phyloP scores from a whole-genome alignment of 1,139 yeast genomes.

The Chernovozyma aurita region DNA sequence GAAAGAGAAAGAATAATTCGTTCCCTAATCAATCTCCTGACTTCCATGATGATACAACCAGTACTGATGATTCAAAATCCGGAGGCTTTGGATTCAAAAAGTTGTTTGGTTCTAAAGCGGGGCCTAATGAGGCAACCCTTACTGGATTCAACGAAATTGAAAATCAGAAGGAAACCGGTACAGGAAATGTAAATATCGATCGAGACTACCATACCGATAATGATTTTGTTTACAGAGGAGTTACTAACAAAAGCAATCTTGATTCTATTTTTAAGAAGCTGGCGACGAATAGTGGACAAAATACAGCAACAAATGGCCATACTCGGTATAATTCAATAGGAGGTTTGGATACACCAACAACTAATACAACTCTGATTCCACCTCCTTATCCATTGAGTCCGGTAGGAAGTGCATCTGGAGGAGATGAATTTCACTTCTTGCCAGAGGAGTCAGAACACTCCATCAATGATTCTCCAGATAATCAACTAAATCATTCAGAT shows the following conservation, averaged over 20 bases:
- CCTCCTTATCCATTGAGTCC: slow-evolving; percentile 5
- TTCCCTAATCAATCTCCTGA: slow-evolving; percentile 44
- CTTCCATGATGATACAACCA: slow-evolving; percentile 26
- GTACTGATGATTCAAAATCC: slow-evolving; percentile 13
- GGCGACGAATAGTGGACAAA: slow-evolving; percentile 20
- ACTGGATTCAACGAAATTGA: slow-evolving; percentile 22
- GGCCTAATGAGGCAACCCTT: slow-evolving; percentile 12
- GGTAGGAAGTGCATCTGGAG: not conserved
- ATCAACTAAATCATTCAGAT: not conserved
- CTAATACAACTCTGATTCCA: slow-evolving; percentile 7
- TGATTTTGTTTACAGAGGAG: slow-evolving; percentile 44
- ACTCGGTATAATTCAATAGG: slow-evolving; percentile 9
- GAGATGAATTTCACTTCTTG: slow-evolving; percentile 4
- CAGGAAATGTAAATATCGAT: slow-evolving; percentile 4
- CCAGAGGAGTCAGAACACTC: not conserved
- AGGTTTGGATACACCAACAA: slow-evolving; percentile 4
- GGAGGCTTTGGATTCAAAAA: slow-evolving; percentile 24
- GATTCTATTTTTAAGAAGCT: slow-evolving; percentile 36
- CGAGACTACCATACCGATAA: slow-evolving; percentile 17
- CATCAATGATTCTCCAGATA: not conserved
- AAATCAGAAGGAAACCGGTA: slow-evolving; percentile 13
- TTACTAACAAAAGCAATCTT: slow-evolving; percentile 40
- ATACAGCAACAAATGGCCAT: slow-evolving; percentile 11
- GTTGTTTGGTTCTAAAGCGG: slow-evolving; percentile 25
- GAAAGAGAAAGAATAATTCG: slow-evolving; percentile 23